Evolutionary conservation across 1,284 basidiomycete genomes (phyloP).

Genomic region (Pyrrhoderma lamaoense): DNA sequence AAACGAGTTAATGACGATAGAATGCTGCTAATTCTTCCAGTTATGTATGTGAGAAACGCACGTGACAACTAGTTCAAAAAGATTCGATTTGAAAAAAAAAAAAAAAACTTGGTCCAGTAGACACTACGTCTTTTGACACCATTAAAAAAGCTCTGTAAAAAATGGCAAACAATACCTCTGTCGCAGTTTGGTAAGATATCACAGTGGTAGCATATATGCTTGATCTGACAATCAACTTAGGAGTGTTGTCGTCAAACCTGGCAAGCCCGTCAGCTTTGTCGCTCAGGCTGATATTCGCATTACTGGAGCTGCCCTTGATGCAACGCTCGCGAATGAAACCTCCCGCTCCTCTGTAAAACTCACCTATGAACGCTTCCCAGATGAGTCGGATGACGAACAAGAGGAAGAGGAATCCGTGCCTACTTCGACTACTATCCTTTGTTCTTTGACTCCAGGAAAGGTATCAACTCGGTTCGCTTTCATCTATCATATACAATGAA

Average conservation of each 20-base stretch:
- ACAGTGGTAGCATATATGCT: no score
- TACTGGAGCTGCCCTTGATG: conserved; percentile 79
- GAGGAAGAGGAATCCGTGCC: conserved; percentile 38
- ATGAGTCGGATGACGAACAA: conserved; percentile 45
- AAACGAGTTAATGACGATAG: no score
- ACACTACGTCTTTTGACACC: no score
- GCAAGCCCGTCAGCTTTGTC: conserved; percentile 52
- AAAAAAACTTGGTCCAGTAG: no score
- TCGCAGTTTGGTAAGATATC: conserved; percentile 46
- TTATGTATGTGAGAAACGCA: neutral
- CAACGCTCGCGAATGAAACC: conserved; percentile 55
- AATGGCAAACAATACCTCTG: conserved; percentile 34
- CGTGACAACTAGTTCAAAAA: conserved; percentile 9
- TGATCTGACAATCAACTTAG: conserved; percentile 30
- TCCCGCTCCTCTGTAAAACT: conserved; percentile 79
- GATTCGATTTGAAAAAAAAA: neutral
- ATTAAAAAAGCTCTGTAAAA: no score
- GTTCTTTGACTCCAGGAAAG: conserved; percentile 68
- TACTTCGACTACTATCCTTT: conserved; percentile 45
- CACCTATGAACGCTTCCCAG: conserved; percentile 45
- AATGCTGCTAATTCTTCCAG: no score
- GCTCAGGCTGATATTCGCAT: conserved; percentile 72
- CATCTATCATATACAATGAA: neutral
- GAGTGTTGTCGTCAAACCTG: conserved; percentile 56
- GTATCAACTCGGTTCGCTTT: conserved; percentile 33